phyloP scores from a whole-genome alignment of 768 basidiomycete species.

The Lactarius vividus region DNA sequence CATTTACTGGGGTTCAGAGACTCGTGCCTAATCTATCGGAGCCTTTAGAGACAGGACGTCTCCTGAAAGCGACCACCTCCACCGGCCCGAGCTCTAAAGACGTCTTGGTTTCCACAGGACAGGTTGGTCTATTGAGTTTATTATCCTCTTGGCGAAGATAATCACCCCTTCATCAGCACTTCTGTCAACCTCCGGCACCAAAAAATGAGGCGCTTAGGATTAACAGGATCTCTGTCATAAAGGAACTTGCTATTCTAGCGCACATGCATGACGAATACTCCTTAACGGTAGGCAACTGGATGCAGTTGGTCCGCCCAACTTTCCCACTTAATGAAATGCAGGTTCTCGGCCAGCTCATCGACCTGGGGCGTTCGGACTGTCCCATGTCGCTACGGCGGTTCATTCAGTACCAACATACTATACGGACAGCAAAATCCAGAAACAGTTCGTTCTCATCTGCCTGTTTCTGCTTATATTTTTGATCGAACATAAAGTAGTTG shows the following conservation, averaged over 20 bases:
- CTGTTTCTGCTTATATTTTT: background rate
- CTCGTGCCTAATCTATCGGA: background rate
- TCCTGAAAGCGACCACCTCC: background rate
- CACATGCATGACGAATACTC: slow-evolving; percentile 10
- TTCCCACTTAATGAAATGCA: slow-evolving; percentile 1
- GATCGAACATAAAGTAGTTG: slow-evolving; percentile 1
- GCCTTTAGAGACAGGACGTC: background rate
- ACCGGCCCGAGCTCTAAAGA: background rate
- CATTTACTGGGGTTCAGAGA: background rate
- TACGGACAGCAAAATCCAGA: slow-evolving; percentile 46
- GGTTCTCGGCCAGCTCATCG: slow-evolving; percentile 36
- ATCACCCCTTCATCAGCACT: background rate
- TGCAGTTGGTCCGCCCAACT: background rate
- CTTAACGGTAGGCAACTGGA: slow-evolving; percentile 1
- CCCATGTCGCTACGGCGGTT: slow-evolving; percentile 42
- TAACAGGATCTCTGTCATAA: slow-evolving; percentile 14
- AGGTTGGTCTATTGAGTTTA: background rate
- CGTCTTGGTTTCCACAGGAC: background rate
- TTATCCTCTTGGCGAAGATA: too few species aligned
- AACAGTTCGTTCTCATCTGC: slow-evolving; percentile 38
- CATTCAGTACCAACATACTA: slow-evolving; percentile 53
- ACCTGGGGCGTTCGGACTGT: slow-evolving; percentile 21
- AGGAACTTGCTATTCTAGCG: slow-evolving; percentile 20
- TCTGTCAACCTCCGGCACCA: background rate
- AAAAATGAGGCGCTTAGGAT: background rate